These are phyloP conservation scores for Boletellus ananas DNA, from an alignment of 768 basidiomycete genomes.

Conservation along the genomic window DNA sequence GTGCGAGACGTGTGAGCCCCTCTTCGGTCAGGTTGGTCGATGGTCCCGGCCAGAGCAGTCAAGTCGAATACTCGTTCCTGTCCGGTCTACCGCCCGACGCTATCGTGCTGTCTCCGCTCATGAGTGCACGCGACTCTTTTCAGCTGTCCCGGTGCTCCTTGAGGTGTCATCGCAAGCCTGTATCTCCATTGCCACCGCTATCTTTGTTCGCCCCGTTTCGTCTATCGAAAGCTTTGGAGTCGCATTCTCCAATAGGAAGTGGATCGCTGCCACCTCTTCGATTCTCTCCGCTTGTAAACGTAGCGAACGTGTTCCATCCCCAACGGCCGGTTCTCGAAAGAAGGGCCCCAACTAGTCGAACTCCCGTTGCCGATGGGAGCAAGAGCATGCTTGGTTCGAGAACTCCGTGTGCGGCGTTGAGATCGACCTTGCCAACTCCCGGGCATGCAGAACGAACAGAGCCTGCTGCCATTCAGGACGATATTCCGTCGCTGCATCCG, in stretches of 20 bases:
- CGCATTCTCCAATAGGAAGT: background rate
- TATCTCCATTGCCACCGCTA: conserved; percentile 20
- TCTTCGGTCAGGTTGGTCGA: conserved; percentile 27
- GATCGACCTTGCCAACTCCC: background rate
- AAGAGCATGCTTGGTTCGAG: background rate
- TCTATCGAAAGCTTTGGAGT: background rate
- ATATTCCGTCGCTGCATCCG: background rate
- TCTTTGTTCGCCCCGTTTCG: conserved; percentile 15
- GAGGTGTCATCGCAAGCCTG: conserved; percentile 13
- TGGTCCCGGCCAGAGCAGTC: conserved; percentile 8
- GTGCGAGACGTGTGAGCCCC: conserved; percentile 12
- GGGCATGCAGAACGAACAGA: no score
- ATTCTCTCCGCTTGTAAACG: conserved; percentile 19
- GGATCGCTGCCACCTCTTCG: conserved; percentile 15
- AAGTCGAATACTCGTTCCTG: conserved; percentile 23
- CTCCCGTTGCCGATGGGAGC: no score
- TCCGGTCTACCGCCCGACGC: conserved; percentile 20
- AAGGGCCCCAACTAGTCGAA: background rate
- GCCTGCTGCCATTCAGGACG: background rate
- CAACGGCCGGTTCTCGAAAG: conserved; percentile 1
- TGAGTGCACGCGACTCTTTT: conserved; percentile 27
- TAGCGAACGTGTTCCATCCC: conserved; percentile 2
- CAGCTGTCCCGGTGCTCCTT: conserved; percentile 20
- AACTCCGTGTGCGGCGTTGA: background rate
- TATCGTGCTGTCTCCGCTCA: conserved; percentile 18